These are phyloP conservation scores for Tricholoma furcatifolium DNA, from an alignment of 768 basidiomycete species.

Conservation along the genomic window DNA sequence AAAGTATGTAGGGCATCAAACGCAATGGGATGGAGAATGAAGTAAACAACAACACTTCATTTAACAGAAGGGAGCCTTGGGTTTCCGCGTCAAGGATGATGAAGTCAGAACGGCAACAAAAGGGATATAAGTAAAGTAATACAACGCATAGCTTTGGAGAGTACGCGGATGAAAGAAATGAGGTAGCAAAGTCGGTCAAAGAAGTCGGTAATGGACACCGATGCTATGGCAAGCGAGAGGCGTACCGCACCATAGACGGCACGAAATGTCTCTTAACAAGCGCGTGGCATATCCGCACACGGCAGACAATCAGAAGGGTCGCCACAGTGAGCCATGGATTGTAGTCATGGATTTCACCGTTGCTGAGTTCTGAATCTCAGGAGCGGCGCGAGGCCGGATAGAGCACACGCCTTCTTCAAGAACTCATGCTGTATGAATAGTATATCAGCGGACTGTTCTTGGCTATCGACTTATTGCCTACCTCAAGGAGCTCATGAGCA, in stretches of 20 bases:
- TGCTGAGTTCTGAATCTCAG: slow-evolving; percentile 78
- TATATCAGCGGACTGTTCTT: slow-evolving; percentile 8
- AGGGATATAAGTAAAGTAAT: neutral
- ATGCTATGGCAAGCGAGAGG: no score
- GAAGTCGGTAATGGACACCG: neutral
- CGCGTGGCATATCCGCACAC: neutral
- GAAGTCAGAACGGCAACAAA: neutral
- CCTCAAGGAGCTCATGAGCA: slow-evolving; percentile 80
- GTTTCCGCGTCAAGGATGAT: slow-evolving; percentile 5
- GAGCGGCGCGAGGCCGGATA: slow-evolving; percentile 81
- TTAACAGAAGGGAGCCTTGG: neutral
- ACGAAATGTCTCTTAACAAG: no score
- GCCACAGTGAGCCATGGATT: neutral
- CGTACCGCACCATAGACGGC: no score
- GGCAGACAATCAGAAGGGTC: neutral
- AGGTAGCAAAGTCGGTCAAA: neutral
- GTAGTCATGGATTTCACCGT: slow-evolving; percentile 23
- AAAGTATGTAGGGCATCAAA: slow-evolving; percentile 1
- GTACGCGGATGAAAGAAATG: neutral
- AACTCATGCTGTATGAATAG: slow-evolving; percentile 78
- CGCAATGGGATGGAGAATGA: neutral
- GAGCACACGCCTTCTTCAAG: slow-evolving; percentile 82
- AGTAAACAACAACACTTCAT: neutral
- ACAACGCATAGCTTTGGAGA: neutral
- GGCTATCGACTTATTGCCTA: slow-evolving; percentile 35